These are phyloP conservation scores for Amphibolis antarctica DNA, from an alignment of 106 monocot species.

Conservation along the genomic window DNA sequence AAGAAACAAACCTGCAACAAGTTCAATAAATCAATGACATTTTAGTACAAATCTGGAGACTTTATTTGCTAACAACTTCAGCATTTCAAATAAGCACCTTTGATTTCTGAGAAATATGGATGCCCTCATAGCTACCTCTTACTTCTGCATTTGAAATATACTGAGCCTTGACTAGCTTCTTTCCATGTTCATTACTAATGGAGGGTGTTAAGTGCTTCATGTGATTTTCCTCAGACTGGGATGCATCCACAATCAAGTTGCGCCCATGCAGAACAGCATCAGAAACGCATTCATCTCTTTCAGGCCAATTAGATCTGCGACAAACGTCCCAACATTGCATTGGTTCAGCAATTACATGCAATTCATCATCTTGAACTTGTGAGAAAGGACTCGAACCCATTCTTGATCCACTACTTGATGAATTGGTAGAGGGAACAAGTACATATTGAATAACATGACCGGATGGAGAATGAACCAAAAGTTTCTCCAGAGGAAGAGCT, in stretches of 20 bases:
- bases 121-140: conserved; percentile 34
- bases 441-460: conserved; percentile 91
- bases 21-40: not conserved
- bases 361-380: conserved; percentile 72
- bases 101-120: conserved; percentile 88
- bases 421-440: conserved; percentile 52
- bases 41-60: not conserved
- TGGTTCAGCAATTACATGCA: conserved; percentile 69
- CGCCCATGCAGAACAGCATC: conserved; percentile 13
- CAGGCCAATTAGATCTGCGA: conserved; percentile 80
- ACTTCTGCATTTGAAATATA: conserved; percentile 95
- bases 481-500: conserved; percentile 57
- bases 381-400: conserved; percentile 23
- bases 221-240: conserved; percentile 43
- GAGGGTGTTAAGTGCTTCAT: conserved; percentile 21
- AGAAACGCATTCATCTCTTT: conserved; percentile 63
- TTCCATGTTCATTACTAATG: conserved; percentile 18
- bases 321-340: conserved; percentile 99
- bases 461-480: conserved; percentile 85
- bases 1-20: conserved; percentile 73
- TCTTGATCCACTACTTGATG: conserved; percentile 44
- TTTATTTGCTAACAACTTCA: no score
- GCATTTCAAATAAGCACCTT: conserved; percentile 31
- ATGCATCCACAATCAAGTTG: conserved; percentile 27
- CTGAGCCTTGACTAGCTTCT: conserved; percentile 29